These are phyloP conservation scores for Salix purpurea DNA, from an alignment of 345 rosid species.

Conservation along the genomic window DNA sequence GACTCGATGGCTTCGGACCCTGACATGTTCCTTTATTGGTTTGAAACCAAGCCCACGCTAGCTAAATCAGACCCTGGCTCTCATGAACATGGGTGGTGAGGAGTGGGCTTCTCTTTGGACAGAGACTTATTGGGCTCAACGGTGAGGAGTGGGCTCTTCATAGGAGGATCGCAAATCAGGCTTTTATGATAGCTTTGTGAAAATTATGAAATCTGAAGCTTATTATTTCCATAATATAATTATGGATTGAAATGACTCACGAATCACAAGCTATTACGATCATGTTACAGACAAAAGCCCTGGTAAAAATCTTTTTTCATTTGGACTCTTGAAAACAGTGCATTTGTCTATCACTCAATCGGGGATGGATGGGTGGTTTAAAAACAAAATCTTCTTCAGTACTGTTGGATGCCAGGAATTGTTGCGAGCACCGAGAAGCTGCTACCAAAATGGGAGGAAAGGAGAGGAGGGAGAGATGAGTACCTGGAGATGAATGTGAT, in stretches of 20 bases:
- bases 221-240: too few species aligned
- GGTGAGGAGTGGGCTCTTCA: constrained; percentile 54
- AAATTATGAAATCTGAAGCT: too few species aligned
- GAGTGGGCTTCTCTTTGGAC: constrained; percentile 36
- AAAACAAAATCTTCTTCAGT: background rate
- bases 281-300: too few species aligned
- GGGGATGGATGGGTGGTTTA: too few species aligned
- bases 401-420: constrained; percentile 22
- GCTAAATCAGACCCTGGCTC: constrained; percentile 5
- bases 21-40: too few species aligned
- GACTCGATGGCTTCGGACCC: constrained; percentile 42
- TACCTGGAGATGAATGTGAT: background rate
- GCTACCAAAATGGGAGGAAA: constrained; percentile 40
- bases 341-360: too few species aligned
- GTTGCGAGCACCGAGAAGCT: constrained; percentile 28
- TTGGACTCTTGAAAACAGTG: too few species aligned
- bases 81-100: constrained; percentile 35
- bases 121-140: constrained; percentile 39
- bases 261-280: too few species aligned
- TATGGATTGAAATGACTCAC: too few species aligned
- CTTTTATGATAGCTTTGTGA: too few species aligned
- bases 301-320: too few species aligned
- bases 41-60: too few species aligned
- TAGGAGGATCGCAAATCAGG: constrained; percentile 48
- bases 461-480: constrained; percentile 7